Evolutionary conservation across 2,329 filamentous ascomycete species (phyloP).

Genomic region (Coleophoma eucalyptorum): DNA sequence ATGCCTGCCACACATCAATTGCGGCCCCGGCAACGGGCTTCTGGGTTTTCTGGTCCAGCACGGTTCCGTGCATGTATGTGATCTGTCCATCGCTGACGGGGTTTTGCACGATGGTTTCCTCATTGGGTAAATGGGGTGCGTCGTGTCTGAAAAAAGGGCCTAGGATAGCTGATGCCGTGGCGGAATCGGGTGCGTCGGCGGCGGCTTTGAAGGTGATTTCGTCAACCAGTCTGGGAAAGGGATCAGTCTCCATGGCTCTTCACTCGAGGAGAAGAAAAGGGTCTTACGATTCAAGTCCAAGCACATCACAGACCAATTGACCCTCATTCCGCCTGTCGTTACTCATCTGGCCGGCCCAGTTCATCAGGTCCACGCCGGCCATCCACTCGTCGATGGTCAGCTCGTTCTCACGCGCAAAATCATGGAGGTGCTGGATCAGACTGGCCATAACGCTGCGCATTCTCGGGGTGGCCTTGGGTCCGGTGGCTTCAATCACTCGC

Average conservation of each 20-base stretch:
- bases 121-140: conserved; percentile 67
- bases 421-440: conserved; percentile 72
- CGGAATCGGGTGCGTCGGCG: conserved; percentile 45
- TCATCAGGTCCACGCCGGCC: conserved; percentile 65
- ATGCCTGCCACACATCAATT: conserved; percentile 64
- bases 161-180: conserved; percentile 65
- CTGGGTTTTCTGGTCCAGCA: conserved; percentile 48
- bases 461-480: conserved; percentile 65
- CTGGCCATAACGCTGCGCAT: conserved; percentile 64
- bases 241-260: neutral
- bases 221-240: conserved; percentile 56
- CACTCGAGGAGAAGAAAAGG: neutral
- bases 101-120: conserved; percentile 57
- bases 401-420: conserved; percentile 76
- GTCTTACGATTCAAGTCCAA: conserved; percentile 64
- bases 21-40: conserved; percentile 50
- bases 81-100: conserved; percentile 45
- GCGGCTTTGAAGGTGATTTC: conserved; percentile 69
- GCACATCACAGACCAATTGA: conserved; percentile 67
- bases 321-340: conserved; percentile 68
- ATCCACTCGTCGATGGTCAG: conserved; percentile 81
- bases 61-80: conserved; percentile 53
- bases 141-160: conserved; percentile 81
- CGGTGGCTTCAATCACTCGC: conserved; percentile 69
- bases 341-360: conserved; percentile 67